Evolutionary conservation across 441 rosid species (phyloP).

Genomic region (Kokia cookei): DNA sequence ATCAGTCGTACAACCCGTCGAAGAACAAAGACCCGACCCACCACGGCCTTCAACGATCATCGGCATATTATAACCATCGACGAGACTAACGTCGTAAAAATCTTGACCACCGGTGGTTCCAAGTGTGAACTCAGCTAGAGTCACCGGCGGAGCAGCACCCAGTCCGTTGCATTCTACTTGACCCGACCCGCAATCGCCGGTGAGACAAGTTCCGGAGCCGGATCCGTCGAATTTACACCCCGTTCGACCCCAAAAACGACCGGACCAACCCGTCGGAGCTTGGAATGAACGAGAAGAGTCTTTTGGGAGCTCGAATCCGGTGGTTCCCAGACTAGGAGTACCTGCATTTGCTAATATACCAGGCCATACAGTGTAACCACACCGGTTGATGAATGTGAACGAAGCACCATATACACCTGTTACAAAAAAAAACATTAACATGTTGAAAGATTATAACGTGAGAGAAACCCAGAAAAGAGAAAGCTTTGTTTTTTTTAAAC

Average conservation of each 20-base stretch:
- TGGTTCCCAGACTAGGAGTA: constrained; percentile 47
- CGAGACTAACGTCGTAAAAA: constrained; percentile 66
- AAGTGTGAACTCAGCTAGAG: constrained; percentile 65
- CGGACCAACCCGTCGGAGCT: constrained; percentile 72
- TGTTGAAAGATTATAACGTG: not conserved
- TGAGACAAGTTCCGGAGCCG: constrained; percentile 41
- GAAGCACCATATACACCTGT: constrained; percentile 39
- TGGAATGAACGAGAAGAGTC: constrained; percentile 49
- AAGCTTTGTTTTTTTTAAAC: constrained; percentile 18
- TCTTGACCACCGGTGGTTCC: constrained; percentile 52
- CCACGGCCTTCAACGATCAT: constrained; percentile 55
- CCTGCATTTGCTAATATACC: constrained; percentile 63
- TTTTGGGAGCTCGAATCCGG: constrained; percentile 59
- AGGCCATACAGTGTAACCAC: constrained; percentile 53
- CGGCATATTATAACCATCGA: constrained; percentile 62
- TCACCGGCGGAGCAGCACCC: constrained; percentile 66
- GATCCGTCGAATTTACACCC: constrained; percentile 47
- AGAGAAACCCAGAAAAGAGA: not conserved
- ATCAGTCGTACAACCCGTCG: constrained; percentile 51
- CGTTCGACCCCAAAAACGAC: constrained; percentile 67
- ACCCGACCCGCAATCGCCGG: constrained; percentile 64
- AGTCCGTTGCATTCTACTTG: constrained; percentile 48
- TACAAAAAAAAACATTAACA: not conserved
- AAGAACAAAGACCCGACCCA: constrained; percentile 47
- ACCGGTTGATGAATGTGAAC: constrained; percentile 51